These are phyloP conservation scores for Fragilaria radians DNA, from an alignment of 108 stramenopile species.

Conservation along the genomic window DNA sequence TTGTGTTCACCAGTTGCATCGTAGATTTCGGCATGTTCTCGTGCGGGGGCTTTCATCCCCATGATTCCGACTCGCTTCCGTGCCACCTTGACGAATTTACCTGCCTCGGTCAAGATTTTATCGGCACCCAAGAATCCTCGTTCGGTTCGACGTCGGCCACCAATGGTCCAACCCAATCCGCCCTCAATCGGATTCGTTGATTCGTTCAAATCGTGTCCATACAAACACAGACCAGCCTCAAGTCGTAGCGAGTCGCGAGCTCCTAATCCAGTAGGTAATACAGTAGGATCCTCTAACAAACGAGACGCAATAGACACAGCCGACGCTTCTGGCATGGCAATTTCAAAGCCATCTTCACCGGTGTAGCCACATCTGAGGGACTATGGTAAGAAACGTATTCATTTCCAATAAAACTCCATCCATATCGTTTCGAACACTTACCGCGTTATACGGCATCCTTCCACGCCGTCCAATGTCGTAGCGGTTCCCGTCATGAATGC, in stretches of 20 bases:
- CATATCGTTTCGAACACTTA: too few relatives aligned
- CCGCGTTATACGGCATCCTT: slow-evolving; percentile 90
- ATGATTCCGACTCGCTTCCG: slow-evolving; percentile 92
- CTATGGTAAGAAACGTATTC: background rate
- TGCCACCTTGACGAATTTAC: slow-evolving; percentile 79
- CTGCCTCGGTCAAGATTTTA: slow-evolving; percentile 84
- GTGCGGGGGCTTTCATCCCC: slow-evolving; percentile 96
- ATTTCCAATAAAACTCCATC: too few relatives aligned
- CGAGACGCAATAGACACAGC: slow-evolving; percentile 77
- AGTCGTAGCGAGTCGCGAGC: slow-evolving; percentile 97
- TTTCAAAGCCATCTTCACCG: slow-evolving; percentile 99
- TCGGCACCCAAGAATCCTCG: slow-evolving; percentile 95
- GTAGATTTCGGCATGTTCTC: slow-evolving; percentile 90
- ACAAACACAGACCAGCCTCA: slow-evolving; percentile 98
- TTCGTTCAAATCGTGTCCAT: slow-evolving; percentile 96
- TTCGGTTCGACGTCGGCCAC: slow-evolving; percentile 84
- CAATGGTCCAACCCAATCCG: slow-evolving; percentile 92
- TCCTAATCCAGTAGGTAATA: slow-evolving; percentile 92
- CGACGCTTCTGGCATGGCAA: slow-evolving; percentile 76
- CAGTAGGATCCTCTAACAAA: slow-evolving; percentile 65
- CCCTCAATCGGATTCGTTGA: slow-evolving; percentile 93
- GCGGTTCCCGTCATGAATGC: slow-evolving; percentile 93
- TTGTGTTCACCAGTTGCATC: slow-evolving; percentile 70
- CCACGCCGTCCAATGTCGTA: slow-evolving; percentile 82
- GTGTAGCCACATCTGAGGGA: slow-evolving; percentile 95